Conservation (phyloP, 2,329 filamentous ascomycete genomes). For the Talaromyces sp. region DNA sequence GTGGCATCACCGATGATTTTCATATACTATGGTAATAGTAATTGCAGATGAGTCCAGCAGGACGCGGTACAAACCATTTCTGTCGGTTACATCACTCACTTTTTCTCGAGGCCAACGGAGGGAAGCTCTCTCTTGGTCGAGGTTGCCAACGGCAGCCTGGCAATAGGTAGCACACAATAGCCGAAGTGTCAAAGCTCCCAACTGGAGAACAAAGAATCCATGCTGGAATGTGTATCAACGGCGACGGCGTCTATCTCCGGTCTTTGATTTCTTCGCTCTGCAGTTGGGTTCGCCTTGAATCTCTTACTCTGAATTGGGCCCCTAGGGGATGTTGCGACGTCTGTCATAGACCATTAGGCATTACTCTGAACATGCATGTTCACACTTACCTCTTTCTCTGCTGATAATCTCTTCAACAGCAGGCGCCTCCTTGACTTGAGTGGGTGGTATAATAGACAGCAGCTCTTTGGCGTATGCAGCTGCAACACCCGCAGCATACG, state of each 20-base stretch:
- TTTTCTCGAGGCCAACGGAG: too few relatives aligned
- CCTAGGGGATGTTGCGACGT: background rate
- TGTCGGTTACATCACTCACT: too few relatives aligned
- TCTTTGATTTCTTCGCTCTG: background rate
- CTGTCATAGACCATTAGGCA: background rate
- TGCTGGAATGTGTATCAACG: background rate
- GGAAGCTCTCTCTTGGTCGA: background rate
- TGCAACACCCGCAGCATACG: background rate
- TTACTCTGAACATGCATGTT: background rate
- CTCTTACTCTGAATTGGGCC: too few relatives aligned
- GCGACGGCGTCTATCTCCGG: background rate
- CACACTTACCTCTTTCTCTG: background rate
- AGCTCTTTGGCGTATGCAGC: constrained; percentile 3
- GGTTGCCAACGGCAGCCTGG: background rate
- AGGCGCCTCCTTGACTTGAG: background rate
- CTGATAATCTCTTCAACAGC: background rate
- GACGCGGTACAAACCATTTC: too few relatives aligned
- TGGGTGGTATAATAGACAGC: background rate
- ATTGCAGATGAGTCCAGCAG: too few relatives aligned
- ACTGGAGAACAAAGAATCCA: background rate
- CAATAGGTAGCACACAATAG: background rate
- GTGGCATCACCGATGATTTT: too few relatives aligned
- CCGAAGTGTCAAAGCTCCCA: background rate
- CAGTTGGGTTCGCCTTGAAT: background rate
- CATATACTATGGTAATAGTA: too few relatives aligned